phyloP scores from a whole-genome alignment of 2,329 filamentous ascomycete species.

The Colletotrichum sp. region DNA sequence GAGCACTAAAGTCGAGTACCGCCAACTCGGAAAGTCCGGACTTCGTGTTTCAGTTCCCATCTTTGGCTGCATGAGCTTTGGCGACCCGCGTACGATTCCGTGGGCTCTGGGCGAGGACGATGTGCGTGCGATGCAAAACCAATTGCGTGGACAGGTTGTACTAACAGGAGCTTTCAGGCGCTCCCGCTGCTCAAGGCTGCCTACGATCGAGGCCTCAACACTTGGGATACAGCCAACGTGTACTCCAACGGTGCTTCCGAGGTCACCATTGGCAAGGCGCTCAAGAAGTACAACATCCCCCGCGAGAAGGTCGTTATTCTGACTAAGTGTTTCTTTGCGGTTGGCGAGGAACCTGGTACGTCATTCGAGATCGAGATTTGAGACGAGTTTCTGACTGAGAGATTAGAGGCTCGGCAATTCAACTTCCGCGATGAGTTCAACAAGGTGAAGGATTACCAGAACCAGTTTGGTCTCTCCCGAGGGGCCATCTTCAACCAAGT shows the following conservation, averaged over 20 bases:
- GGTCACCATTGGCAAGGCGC: slow-evolving; percentile 60
- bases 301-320: slow-evolving; percentile 63
- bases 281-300: slow-evolving; percentile 63
- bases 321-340: slow-evolving; percentile 58
- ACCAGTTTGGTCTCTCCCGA: slow-evolving; percentile 57
- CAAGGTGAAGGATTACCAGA: slow-evolving; percentile 31
- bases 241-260: slow-evolving; percentile 64
- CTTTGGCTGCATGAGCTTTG: slow-evolving; percentile 69
- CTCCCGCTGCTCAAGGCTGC: slow-evolving; percentile 67
- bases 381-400: rapidly evolving
- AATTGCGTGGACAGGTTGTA: background rate
- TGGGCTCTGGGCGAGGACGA: slow-evolving; percentile 66
- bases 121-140: background rate
- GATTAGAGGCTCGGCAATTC: slow-evolving; percentile 22
- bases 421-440: slow-evolving; percentile 26
- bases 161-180: slow-evolving; percentile 32
- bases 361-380: background rate
- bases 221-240: slow-evolving; percentile 58
- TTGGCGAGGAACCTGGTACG: slow-evolving; percentile 49
- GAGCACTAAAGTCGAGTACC: slow-evolving; percentile 50
- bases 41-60: slow-evolving; percentile 68
- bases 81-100: slow-evolving; percentile 51
- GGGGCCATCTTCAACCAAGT: slow-evolving; percentile 72
- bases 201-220: slow-evolving; percentile 68
- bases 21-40: slow-evolving; percentile 64